Percentiles rank a stretch among this genome's conserved stretches.
Evolutionary conservation across 129 eudicot genomes (phyloP).

Genomic region (Tagetes patula): DNA sequence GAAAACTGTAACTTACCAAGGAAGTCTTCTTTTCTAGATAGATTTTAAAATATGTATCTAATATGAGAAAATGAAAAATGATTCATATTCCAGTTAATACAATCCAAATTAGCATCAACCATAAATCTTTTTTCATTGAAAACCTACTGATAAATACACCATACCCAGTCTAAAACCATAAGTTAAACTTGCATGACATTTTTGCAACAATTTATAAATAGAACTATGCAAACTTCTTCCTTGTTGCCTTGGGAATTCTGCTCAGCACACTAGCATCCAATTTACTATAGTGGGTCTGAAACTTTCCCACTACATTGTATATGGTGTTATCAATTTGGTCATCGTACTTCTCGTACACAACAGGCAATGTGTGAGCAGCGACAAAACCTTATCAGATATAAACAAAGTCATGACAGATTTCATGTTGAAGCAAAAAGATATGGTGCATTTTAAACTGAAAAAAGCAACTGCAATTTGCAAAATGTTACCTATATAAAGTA

Average conservation of each 20-base stretch:
- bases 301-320: slow-evolving; percentile 35
- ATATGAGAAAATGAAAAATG: slow-evolving; percentile 25
- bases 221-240: slow-evolving; percentile 56
- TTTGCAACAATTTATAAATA: slow-evolving; percentile 13
- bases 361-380: slow-evolving; percentile 87
- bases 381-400: slow-evolving; percentile 56
- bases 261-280: slow-evolving; percentile 64
- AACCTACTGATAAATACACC: slow-evolving; percentile 30
- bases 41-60: slow-evolving; percentile 16
- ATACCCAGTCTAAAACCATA: slow-evolving; percentile 26
- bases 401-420: background rate
- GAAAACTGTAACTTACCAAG: slow-evolving; percentile 26
- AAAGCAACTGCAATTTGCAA: background rate
- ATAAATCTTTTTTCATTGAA: slow-evolving; percentile 1
- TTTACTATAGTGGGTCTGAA: slow-evolving; percentile 59
- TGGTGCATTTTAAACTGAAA: background rate
- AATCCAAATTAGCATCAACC: slow-evolving; percentile 23
- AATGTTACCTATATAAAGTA: slow-evolving; percentile 64
- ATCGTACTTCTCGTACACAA: slow-evolving; percentile 75
- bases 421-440: slow-evolving; percentile 3
- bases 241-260: slow-evolving; percentile 52
- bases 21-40: slow-evolving; percentile 34
- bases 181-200: slow-evolving; percentile 14
- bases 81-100: slow-evolving; percentile 18
- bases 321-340: slow-evolving; percentile 63